Base-by-base conservation (phyloP, 2,329 filamentous ascomycete species). In the Mycogone perniciosa region DNA sequence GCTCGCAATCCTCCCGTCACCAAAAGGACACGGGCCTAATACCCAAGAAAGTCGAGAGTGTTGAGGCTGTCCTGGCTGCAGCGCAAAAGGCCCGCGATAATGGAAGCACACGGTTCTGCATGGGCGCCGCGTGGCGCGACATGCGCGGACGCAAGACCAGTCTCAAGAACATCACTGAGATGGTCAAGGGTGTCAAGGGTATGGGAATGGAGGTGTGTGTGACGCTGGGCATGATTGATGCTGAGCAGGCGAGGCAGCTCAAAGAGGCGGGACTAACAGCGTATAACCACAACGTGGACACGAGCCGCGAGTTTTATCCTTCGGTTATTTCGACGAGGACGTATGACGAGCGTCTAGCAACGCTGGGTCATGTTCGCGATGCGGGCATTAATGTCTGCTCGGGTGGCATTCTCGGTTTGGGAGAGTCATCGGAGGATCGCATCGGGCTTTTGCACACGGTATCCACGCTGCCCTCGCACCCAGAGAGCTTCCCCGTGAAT, bases 221-320 rank as follows among this genome's bases (percentile, higher is more conserved):
- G n/a, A 96, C 90, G 1, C 77, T 96, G 20, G 90, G 90, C 59
- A 95, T 95, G 90, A 89, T 96, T 60, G 88, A 95, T 67, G 78
- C 76, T 5, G 75, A 77, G 57, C 89, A 95, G 73, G 90, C 90
- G 30, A 80, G 80, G 62, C 87, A 93, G 71, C 78, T 96, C 57
- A 90, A 89, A 65, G 82, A 82, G 2, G 90, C 89, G 0, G 90
- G 90, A 0, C 71, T 96, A 60, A 95, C 90, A 11, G 90, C 90
- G 0, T 95, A 96, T 71, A 96, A 96, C 71, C 90, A 96, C 76
- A 96, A 96, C 65, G 78, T 96, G 57, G 90, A 96, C 70, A 96
- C 90, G 1, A 89, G 85, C 50, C 80, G 90, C 59, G 90, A 95
- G 71, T 89, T 89, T 68, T 95, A 96, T 64, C 89, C 90, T 0